A percentile compares a stretch with the other conserved stretches of the same genome.
These are phyloP conservation scores for Agaricus bisporus DNA, from an alignment of 768 basidiomycete genomes.

Conservation along the genomic window DNA sequence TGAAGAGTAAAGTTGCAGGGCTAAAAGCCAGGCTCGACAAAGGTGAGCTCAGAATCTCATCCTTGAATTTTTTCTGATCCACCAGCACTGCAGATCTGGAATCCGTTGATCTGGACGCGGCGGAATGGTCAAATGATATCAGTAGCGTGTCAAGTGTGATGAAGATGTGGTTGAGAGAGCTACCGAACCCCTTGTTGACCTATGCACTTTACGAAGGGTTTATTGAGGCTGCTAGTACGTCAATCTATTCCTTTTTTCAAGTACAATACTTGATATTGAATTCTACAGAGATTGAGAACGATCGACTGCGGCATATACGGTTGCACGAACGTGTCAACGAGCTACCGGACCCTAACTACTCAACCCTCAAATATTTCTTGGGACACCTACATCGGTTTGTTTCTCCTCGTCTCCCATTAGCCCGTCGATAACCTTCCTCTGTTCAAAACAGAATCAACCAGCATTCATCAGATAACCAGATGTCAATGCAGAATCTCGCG, in stretches of 20 bases:
- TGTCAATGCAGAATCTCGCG: slow-evolving; percentile 89
- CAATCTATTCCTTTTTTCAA: slow-evolving; percentile 9
- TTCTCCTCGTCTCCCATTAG: neutral
- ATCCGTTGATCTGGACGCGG: slow-evolving; percentile 75
- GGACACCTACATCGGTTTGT: slow-evolving; percentile 86
- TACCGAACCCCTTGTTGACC: slow-evolving; percentile 92
- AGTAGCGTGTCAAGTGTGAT: slow-evolving; percentile 93
- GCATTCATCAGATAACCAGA: slow-evolving; percentile 75
- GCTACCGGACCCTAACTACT: slow-evolving; percentile 97
- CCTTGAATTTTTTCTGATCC: slow-evolving; percentile 7
- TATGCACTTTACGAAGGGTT: slow-evolving; percentile 82
- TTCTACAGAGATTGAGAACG: slow-evolving; percentile 78
- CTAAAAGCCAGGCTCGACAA: slow-evolving; percentile 82
- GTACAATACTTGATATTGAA: slow-evolving; percentile 1
- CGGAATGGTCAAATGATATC: slow-evolving; percentile 92
- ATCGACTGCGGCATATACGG: slow-evolving; percentile 90
- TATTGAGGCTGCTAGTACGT: slow-evolving; percentile 90
- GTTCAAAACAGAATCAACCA: slow-evolving; percentile 56
- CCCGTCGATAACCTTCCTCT: neutral
- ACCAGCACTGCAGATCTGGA: slow-evolving; percentile 57
- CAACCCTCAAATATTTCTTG: slow-evolving; percentile 92
- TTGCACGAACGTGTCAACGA: slow-evolving; percentile 97
- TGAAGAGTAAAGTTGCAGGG: slow-evolving; percentile 76
- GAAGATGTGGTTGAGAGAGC: slow-evolving; percentile 94
- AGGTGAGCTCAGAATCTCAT: slow-evolving; percentile 38